Evolutionary conservation across 306 rosid species (phyloP).

Genomic region (Canavalia gladiata): DNA sequence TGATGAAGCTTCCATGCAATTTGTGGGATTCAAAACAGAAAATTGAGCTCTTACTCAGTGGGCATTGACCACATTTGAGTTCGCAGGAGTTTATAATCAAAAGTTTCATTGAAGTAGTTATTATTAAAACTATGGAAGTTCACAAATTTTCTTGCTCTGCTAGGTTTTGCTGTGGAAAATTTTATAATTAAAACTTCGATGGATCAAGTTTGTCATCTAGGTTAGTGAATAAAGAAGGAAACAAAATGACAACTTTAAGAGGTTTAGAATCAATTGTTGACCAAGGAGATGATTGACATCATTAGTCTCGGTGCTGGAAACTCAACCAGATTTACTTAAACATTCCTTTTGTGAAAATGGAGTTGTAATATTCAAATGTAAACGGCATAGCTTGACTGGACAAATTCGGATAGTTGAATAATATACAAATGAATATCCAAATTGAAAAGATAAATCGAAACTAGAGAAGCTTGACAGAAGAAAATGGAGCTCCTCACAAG

Average conservation of each 20-base stretch:
- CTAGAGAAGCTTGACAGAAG: neutral
- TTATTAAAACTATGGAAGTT: neutral
- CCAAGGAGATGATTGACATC: neutral
- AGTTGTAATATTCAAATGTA: neutral
- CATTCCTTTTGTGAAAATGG: neutral
- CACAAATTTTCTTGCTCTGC: constrained; percentile 13
- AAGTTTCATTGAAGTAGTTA: neutral
- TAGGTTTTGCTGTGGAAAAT: neutral
- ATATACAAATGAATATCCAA: constrained; percentile 42
- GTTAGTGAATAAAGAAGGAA: neutral
- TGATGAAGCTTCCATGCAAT: neutral
- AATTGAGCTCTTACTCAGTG: too few species aligned
- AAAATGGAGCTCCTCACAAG: constrained; percentile 68
- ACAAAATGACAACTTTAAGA: neutral
- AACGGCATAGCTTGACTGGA: neutral
- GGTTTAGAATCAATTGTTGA: neutral
- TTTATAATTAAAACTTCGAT: neutral
- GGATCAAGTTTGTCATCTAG: neutral
- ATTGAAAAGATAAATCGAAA: constrained; percentile 20
- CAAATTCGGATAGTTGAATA: constrained; percentile 8
- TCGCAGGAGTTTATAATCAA: neutral
- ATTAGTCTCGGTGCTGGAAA: neutral
- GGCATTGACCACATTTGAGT: neutral
- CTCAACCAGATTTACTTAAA: neutral
- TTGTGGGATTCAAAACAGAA: constrained; percentile 1